Conservation (phyloP, 2,329 filamentous ascomycete species). For the Phaeoacremonium minimum region DNA sequence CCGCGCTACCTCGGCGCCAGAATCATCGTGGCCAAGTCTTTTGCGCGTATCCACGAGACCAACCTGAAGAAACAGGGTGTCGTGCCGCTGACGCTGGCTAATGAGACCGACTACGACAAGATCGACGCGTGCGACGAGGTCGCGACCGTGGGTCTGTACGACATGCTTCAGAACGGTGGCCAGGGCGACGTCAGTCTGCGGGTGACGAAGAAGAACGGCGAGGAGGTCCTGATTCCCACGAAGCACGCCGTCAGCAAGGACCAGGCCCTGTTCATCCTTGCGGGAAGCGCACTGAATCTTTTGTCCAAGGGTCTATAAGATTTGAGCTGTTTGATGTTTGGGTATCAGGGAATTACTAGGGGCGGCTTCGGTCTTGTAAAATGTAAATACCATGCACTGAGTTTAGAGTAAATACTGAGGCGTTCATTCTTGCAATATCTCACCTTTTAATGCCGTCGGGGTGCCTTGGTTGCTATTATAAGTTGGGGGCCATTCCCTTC, state of each 20-base stretch:
- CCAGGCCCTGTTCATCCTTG: slow-evolving; percentile 87
- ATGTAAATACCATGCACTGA: too few species aligned
- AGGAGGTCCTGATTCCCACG: slow-evolving; percentile 67
- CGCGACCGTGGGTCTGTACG: slow-evolving; percentile 74
- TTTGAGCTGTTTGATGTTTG: too few species aligned
- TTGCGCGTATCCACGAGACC: slow-evolving; percentile 89
- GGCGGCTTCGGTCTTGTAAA: too few species aligned
- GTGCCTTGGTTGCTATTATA: too few species aligned
- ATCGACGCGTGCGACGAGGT: slow-evolving; percentile 83
- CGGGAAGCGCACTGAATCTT: slow-evolving; percentile 89
- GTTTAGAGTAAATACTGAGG: too few species aligned
- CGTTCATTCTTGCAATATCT: too few species aligned
- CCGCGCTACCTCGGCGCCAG: slow-evolving; percentile 79
- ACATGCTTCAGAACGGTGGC: slow-evolving; percentile 76
- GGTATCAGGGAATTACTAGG: too few species aligned
- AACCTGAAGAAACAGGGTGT: slow-evolving; percentile 97
- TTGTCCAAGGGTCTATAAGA: slow-evolving; percentile 71
- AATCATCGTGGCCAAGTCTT: slow-evolving; percentile 75
- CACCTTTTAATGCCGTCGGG: too few species aligned
- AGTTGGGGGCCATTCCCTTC: too few species aligned
- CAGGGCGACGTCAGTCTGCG: slow-evolving; percentile 68
- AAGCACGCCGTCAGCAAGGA: slow-evolving; percentile 85
- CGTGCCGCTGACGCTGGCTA: slow-evolving; percentile 84
- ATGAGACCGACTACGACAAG: slow-evolving; percentile 83
- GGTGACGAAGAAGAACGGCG: slow-evolving; percentile 61